Percentiles rank a stretch among this genome's conserved stretches.
Conservation (phyloP, 2,329 filamentous ascomycete genomes). For the Fusarium sp. region DNA sequence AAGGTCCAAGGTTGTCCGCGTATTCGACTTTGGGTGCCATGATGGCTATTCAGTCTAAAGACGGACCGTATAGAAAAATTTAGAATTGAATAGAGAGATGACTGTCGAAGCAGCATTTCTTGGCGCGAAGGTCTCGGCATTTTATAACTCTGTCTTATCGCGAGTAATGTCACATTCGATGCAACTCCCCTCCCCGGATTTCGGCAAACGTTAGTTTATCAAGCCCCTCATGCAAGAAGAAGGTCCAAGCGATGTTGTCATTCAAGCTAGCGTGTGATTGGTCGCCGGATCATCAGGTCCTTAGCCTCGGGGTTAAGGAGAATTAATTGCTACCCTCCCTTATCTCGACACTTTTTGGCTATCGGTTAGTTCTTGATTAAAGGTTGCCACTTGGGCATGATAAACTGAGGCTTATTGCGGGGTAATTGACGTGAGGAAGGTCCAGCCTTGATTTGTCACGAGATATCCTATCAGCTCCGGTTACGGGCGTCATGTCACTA, state of each 20-base stretch:
- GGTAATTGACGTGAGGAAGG: neutral
- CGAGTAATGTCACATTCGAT: neutral
- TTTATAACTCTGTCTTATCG: neutral
- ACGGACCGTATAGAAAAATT: neutral
- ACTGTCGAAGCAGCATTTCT: neutral
- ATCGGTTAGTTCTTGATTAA: neutral
- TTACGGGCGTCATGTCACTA: neutral
- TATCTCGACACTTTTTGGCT: neutral
- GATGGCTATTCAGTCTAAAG: neutral
- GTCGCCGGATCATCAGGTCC: neutral
- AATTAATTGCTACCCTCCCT: neutral
- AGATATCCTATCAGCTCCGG: neutral
- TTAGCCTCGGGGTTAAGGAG: neutral
- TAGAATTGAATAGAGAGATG: too few relatives aligned
- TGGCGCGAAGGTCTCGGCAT: neutral
- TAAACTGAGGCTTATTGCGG: neutral
- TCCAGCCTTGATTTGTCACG: neutral
- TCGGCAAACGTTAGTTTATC: slow-evolving; percentile 5
- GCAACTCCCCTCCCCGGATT: neutral
- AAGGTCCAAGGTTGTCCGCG: neutral
- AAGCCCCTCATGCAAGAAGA: neutral
- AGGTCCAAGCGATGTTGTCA: neutral
- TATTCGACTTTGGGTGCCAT: neutral
- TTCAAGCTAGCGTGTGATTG: neutral
- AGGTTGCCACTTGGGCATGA: neutral